Evolutionary conservation across 768 basidiomycete species (phyloP), one percentile per base, ranked within the genome.

Genomic region (Boletus tylopilopsis): DNA sequence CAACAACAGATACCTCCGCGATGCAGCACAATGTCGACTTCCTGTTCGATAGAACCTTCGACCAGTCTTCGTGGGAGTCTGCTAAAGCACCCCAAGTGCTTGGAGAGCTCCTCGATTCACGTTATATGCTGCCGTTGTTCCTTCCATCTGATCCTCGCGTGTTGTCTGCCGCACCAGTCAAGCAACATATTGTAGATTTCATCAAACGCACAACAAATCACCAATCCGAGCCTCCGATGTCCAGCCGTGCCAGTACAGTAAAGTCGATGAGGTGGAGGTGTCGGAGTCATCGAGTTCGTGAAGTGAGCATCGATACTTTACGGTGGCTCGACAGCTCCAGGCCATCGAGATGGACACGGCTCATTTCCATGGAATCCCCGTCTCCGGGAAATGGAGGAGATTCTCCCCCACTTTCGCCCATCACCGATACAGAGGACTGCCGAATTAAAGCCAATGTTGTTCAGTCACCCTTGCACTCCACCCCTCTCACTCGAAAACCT

Each of bases 21-120:
- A 64, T 68, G 29, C 80, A 80, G 51, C 78, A 78, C 44, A 76
- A 71, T 51, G 86, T 96, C 61, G 92, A 97, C 65, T 69, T 82
- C 22, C 71, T 96, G 22, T 93, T 97, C 61, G 87, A 92, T 67
- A 80, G 76, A 50, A 66, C 71, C 0, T 74, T 77, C 27, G 82
- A 84, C 30, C 78, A 81, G 36, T 79, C 82, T 0, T 66, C 77
- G 5, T 98, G 94, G 85, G 82, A 85, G 47, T 90, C 94, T 13
- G 74, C 81, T 0, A 79, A 78, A 45, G 79, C 90, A 18, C 86
- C 91, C 0, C 87, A 89, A 60, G 84, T 84, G 22, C 77, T 94
- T 1, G 94, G 94, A 25, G 96, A 99, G 66, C 71, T 97, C 22
- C 73, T 97, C 54, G 94, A 99, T 66, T 93, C 90, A 22, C 79